Conservation (phyloP, 495 filamentous ascomycete species). For the Cetradonia linearis region DNA sequence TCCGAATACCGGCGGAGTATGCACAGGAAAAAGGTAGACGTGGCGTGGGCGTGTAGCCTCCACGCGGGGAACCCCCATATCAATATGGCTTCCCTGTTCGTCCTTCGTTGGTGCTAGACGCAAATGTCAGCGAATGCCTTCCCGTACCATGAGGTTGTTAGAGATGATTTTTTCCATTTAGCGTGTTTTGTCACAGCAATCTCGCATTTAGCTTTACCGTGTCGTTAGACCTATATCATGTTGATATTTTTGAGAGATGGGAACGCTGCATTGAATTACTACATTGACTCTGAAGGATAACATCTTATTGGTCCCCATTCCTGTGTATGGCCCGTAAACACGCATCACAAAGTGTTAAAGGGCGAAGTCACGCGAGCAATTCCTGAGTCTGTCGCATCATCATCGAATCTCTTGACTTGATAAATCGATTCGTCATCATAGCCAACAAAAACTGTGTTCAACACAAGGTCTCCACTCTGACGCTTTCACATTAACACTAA, state of each 20-base stretch:
- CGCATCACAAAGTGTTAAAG: not conserved
- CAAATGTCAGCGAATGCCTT: not conserved
- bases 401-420: not conserved
- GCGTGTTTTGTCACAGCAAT: not conserved
- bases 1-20: not conserved
- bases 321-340: not conserved
- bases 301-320: not conserved
- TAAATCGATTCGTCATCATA: not conserved
- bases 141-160: not conserved
- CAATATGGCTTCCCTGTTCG: not conserved
- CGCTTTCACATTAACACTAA: not conserved
- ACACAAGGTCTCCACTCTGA: not conserved
- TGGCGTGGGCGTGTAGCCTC: not conserved
- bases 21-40: not conserved
- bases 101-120: not conserved
- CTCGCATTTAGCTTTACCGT: not conserved
- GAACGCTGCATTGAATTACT: not conserved
- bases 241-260: not conserved
- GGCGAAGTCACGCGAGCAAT: constrained; percentile 8
- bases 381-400: not conserved
- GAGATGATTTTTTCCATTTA: not conserved
- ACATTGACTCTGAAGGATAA: not conserved
- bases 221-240: not conserved
- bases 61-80: not conserved
- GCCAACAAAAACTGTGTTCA: not conserved